Base-by-base conservation (phyloP, 2,329 filamentous ascomycete genomes). In the Botrytis galanthina region DNA sequence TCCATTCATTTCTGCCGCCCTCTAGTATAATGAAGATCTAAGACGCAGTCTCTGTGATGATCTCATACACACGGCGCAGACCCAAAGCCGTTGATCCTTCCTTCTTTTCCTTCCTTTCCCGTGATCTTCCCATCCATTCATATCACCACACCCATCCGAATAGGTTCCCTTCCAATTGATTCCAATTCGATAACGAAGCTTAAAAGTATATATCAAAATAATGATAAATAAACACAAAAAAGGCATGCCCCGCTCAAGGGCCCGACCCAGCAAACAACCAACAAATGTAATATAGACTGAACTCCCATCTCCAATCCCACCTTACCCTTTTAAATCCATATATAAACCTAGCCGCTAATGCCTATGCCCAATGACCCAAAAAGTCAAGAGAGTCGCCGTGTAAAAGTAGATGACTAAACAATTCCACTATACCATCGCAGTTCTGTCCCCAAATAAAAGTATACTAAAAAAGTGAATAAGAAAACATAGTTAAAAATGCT, bases 301-400 rank as follows among this genome's bases (percentile, higher is more conserved):
- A 70, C 68, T 70, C 68, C 68, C 39, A 32, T 70, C 54, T 70
- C 68, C 68, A 37, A 70, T 62, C 54, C 37, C 29, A 14, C 54
- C 68, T 29, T 62, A 62, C 20, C 68, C 68, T 35, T 70, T 70
- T 70, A 46, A 46, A 70, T 61, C 68, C 68, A 70, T 70, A 70
- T 70, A 62, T 70, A 70, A 62, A 54, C 66, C n/a, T 70, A 62
- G 68, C 32, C 51, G 54, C 57, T 44, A 46, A 70, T 70, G 39
- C 68, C 68, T 32, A 70, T 62, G 44, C 54, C 57, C n/a, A 70
- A 70, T 29, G 68, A 60, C 54, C 51, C 37, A 60, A 60, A 70
- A 62, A 70, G 66, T 57, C 66, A 57, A 69, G 51, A 68, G 48
- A 57, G 66, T 54, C 46, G 26, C 37, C 35, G 46, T 69, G 35